Evolutionary conservation across 83 land plant genomes (phyloP).

Genomic region (Thuja plicata): DNA sequence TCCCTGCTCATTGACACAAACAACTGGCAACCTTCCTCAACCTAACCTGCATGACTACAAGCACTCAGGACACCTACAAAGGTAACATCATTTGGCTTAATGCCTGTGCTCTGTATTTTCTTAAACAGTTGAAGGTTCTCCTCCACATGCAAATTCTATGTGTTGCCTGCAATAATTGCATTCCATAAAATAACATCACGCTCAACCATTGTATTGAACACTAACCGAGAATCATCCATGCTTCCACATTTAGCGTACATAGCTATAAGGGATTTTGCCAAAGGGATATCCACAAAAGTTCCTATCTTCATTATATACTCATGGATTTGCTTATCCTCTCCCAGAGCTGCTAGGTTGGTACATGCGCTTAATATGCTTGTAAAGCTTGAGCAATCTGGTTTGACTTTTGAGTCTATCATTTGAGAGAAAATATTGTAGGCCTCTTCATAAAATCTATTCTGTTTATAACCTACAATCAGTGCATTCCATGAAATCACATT

Average conservation of each 20-base stretch:
- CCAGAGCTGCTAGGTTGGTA: slow-evolving; percentile 33
- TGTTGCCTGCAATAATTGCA: slow-evolving; percentile 43
- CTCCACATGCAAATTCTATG: slow-evolving; percentile 38
- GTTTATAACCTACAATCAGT: slow-evolving; percentile 32
- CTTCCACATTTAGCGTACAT: slow-evolving; percentile 56
- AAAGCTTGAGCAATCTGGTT: slow-evolving; percentile 33
- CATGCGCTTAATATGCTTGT: slow-evolving; percentile 42
- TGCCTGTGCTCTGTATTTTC: slow-evolving; percentile 31
- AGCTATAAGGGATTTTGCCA: slow-evolving; percentile 29
- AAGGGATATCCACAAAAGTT: slow-evolving; percentile 9
- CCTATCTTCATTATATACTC: slow-evolving; percentile 36
- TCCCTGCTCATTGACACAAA: slow-evolving; percentile 45
- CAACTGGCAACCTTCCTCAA: slow-evolving; percentile 41
- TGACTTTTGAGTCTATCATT: slow-evolving; percentile 20
- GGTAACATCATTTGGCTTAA: slow-evolving; percentile 48
- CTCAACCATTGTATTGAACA: slow-evolving; percentile 22
- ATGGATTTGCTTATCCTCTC: slow-evolving; percentile 46
- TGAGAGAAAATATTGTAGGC: slow-evolving; percentile 24
- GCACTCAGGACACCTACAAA: slow-evolving; percentile 51
- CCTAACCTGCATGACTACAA: slow-evolving; percentile 49
- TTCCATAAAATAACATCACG: slow-evolving; percentile 44
- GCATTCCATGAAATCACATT: slow-evolving; percentile 46
- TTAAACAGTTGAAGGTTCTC: slow-evolving; percentile 40
- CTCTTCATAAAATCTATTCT: slow-evolving; percentile 17
- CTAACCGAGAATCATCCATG: slow-evolving; percentile 33